Base-by-base conservation (phyloP, 2,329 filamentous ascomycete genomes). In the Botrytis deweyae region DNA sequence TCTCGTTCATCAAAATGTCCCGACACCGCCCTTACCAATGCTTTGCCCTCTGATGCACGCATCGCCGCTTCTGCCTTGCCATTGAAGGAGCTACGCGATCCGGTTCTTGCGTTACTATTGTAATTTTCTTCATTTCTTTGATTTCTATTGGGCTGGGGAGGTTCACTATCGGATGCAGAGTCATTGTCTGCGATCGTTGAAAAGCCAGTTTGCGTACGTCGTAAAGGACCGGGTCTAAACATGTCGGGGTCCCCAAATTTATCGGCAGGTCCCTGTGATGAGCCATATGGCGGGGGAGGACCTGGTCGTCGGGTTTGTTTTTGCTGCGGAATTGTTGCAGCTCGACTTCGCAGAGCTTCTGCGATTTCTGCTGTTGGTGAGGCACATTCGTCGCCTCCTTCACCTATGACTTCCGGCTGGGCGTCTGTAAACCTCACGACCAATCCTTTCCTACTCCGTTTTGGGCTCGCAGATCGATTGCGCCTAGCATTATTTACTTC, bases 371-470 rank as follows among this genome's bases (percentile, higher is more conserved):
- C 90, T 52, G 73, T 73, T 64, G 74, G 74, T 10, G 64, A 63
- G 25, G 72, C 70, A 72, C 92, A 91, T 82, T 97, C 94, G 80
- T 98, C 95, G 49, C 95, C 95, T 74, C 95, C 95, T 82, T 95
- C 91, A 65, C 95, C 95, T 80, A 98, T 98, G 75, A 97, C 83
- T 65, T 94, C 92, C 10, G 95, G 94, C 72, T 87, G 86, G 16
- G 87, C 87, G 77, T 93, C 89, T 70, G 87, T 88, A 79, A 98
- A 98, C 73, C 87, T 89, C 52, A 98, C 95, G 7, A 85, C 85
- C 75, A 96, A 84, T 16, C 92, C 92, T 82, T 93, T 93, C 80
- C 87, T 89, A 72, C 84, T 85, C 78, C 84, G 81, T 73, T 82
- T 82, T 73, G 80, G 80, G 78, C 78, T 82, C 79, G 78, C 77